These are phyloP conservation scores for Trypanosoma theileri DNA, from an alignment of 208 protist genomes.

Conservation along the genomic window DNA sequence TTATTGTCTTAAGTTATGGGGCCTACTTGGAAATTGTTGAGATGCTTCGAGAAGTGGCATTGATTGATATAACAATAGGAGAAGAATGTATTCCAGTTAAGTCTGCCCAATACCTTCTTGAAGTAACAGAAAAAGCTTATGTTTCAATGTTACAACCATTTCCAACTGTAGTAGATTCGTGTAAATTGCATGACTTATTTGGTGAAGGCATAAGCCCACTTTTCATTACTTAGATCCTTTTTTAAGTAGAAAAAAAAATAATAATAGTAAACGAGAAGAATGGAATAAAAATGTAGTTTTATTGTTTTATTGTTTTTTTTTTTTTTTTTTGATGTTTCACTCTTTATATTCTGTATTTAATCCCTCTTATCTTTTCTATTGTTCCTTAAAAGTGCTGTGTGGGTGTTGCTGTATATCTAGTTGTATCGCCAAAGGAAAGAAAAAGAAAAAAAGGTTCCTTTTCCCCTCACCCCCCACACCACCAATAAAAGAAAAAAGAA, in stretches of 20 bases:
- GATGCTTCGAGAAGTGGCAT: slow-evolving; percentile 68
- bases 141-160: slow-evolving; percentile 77
- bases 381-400: too few species aligned
- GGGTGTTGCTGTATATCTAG: too few species aligned
- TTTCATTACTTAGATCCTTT: slow-evolving; percentile 14
- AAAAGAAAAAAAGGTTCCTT: too few species aligned
- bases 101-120: slow-evolving; percentile 39
- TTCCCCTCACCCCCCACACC: too few species aligned
- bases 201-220: slow-evolving; percentile 34
- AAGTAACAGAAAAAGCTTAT: slow-evolving; percentile 66
- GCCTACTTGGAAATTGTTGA: slow-evolving; percentile 71
- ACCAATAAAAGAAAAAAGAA: too few species aligned
- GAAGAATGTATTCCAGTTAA: slow-evolving; percentile 75
- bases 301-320: neutral
- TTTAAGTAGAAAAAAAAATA: neutral
- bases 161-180: slow-evolving; percentile 80
- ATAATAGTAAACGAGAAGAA: neutral
- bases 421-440: too few species aligned
- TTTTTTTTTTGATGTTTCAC: neutral
- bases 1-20: slow-evolving; percentile 52
- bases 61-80: slow-evolving; percentile 82
- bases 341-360: too few species aligned
- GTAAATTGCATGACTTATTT: slow-evolving; percentile 70
- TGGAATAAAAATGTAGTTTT: neutral
- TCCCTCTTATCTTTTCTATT: too few species aligned